phyloP scores from a whole-genome alignment of 768 basidiomycete species.

The Tylopilus plumbeoviolaceoides region DNA sequence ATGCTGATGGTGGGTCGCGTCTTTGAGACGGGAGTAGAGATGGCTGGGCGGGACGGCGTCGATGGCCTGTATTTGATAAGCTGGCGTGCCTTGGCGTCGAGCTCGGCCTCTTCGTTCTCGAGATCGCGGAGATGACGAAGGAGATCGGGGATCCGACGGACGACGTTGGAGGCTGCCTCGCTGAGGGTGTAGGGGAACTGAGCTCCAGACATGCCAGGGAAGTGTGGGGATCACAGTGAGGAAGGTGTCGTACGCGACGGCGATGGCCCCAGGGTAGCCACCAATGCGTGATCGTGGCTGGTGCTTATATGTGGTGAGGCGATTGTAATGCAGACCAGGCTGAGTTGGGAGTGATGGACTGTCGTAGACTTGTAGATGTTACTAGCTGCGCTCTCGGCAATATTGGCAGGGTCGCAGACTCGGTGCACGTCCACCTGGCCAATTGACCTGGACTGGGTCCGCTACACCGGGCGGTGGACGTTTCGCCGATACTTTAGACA shows the following conservation, averaged over 20 bases:
- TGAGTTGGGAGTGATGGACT: no score
- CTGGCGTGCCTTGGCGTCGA: slow-evolving; percentile 14
- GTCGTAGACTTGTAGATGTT: no score
- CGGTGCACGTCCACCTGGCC: no score
- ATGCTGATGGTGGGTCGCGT: neutral
- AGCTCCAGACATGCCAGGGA: slow-evolving; percentile 5
- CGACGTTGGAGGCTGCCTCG: slow-evolving; percentile 8
- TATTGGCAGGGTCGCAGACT: no score
- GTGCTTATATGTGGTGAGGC: slow-evolving; percentile 8
- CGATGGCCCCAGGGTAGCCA: neutral
- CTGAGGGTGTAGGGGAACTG: slow-evolving; percentile 8
- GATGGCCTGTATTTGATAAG: slow-evolving; percentile 6
- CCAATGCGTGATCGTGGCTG: neutral
- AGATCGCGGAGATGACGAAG: slow-evolving; percentile 20
- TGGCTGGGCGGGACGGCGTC: neutral
- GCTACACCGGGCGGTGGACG: no score
- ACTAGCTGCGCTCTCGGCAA: no score
- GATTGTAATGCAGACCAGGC: slow-evolving; percentile 2
- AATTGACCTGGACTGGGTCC: no score
- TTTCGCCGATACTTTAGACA: no score
- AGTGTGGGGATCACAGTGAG: neutral
- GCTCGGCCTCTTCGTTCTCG: slow-evolving; percentile 19
- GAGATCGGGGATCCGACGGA: slow-evolving; percentile 15
- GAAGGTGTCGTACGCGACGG: neutral
- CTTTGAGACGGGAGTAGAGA: slow-evolving; percentile 4